These are phyloP conservation scores for Tilletia indica DNA, from an alignment of 1,284 basidiomycete species.

Conservation along the genomic window DNA sequence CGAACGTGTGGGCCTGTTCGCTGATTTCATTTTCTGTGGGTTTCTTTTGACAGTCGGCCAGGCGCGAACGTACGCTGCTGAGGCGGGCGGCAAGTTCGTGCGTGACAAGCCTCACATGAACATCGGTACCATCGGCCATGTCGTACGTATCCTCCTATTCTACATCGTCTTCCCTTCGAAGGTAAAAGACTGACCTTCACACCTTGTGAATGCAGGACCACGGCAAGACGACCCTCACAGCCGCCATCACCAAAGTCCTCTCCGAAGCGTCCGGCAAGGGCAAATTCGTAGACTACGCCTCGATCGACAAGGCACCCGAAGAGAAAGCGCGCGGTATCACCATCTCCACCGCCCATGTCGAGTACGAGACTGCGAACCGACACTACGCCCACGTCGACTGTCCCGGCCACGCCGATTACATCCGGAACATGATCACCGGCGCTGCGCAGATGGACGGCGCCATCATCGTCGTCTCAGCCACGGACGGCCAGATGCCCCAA, in stretches of 20 bases:
- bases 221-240: conserved; percentile 85
- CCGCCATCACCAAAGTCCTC: conserved; percentile 96
- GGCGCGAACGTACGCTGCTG: conserved; percentile 61
- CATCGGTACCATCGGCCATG: conserved; percentile 59
- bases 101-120: conserved; percentile 91
- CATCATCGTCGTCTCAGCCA: conserved; percentile 81
- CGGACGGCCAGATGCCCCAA: conserved; percentile 99
- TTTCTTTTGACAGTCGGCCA: conserved; percentile 3
- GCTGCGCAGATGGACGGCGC: conserved; percentile 91
- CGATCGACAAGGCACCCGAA: conserved; percentile 99
- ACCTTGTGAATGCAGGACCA: conserved; percentile 45
- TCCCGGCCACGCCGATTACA: conserved; percentile 65
- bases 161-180: background rate
- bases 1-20: too few species aligned
- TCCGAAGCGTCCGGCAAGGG: conserved; percentile 72
- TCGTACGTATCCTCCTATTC: conserved; percentile 30
- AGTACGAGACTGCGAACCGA: conserved; percentile 84
- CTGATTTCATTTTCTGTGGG: too few species aligned
- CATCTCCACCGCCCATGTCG: conserved; percentile 83
- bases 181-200: background rate
- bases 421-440: conserved; percentile 95
- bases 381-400: conserved; percentile 99
- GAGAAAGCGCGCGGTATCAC: conserved; percentile 99
- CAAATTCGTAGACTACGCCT: conserved; percentile 93
- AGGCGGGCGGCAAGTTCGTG: conserved; percentile 70